These are phyloP conservation scores for Chytriomyces confervae DNA, from an alignment of 192 early-diverging fungal species.

Conservation along the genomic window DNA sequence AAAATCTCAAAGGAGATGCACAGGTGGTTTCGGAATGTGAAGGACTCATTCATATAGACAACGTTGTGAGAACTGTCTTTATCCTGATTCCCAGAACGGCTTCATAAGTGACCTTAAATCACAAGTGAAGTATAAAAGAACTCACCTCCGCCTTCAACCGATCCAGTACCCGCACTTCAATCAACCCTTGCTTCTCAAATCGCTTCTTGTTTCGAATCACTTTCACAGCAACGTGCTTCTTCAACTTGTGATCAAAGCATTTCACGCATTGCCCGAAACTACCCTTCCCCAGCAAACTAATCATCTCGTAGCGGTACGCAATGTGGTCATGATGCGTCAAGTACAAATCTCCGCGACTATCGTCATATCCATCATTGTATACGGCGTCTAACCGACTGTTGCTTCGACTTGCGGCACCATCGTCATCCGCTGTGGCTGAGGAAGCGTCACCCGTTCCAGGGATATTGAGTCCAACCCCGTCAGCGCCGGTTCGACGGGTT, in stretches of 20 bases:
- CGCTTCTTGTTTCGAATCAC: conserved; percentile 96
- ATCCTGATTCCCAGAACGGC: conserved; percentile 60
- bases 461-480: conserved; percentile 68
- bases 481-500: conserved; percentile 64
- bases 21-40: conserved; percentile 93
- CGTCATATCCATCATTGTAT: conserved; percentile 68
- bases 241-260: conserved; percentile 92
- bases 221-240: conserved; percentile 86
- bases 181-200: conserved; percentile 94
- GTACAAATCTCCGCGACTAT: conserved; percentile 93
- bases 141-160: conserved; percentile 77
- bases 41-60: conserved; percentile 88
- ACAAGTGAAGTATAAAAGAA: conserved; percentile 4
- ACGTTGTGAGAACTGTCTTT: conserved; percentile 77
- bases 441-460: conserved; percentile 34
- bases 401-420: conserved; percentile 8
- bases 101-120: not conserved
- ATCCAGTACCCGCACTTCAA: conserved; percentile 94
- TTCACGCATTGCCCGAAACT: conserved; percentile 96
- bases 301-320: conserved; percentile 90
- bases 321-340: conserved; percentile 89
- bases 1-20: conserved; percentile 96
- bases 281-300: conserved; percentile 90
- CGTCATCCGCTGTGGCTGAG: conserved; percentile 34
- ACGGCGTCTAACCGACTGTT: not conserved